Evolutionary conservation across 2,329 filamentous ascomycete genomes (phyloP).

Genomic region (Fusarium incarnatum): DNA sequence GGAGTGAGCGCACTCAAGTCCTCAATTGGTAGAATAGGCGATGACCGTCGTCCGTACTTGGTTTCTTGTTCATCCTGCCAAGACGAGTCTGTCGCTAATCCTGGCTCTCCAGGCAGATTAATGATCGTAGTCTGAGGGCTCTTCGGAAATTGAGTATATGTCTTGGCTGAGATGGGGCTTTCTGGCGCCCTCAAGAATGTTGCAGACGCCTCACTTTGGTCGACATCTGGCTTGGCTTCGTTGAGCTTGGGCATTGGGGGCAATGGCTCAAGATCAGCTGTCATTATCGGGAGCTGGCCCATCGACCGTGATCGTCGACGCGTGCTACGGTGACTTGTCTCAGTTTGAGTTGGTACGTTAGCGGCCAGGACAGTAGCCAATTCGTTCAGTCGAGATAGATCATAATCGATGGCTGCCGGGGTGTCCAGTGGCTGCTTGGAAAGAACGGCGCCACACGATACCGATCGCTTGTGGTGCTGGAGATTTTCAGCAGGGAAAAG

Average conservation of each 20-base stretch:
- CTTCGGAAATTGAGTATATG: slow-evolving; percentile 19
- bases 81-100: slow-evolving; percentile 8
- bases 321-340: slow-evolving; percentile 29
- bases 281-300: slow-evolving; percentile 40
- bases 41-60: slow-evolving; percentile 56
- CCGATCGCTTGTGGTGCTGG: slow-evolving; percentile 60
- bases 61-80: slow-evolving; percentile 15
- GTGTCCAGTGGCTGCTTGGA: slow-evolving; percentile 63
- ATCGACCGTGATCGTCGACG: slow-evolving; percentile 46
- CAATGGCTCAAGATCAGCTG: slow-evolving; percentile 12
- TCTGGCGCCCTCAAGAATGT: slow-evolving; percentile 4
- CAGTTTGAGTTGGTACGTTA: slow-evolving; percentile 11
- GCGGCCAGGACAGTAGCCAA: slow-evolving; percentile 24
- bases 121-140: slow-evolving; percentile 1
- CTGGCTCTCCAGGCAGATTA: slow-evolving; percentile 11
- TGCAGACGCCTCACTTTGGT: slow-evolving; percentile 6
- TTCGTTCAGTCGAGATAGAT: slow-evolving; percentile 61
- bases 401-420: slow-evolving; percentile 56
- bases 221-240: slow-evolving; percentile 6
- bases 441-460: slow-evolving; percentile 61
- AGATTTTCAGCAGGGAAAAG: slow-evolving; percentile 60
- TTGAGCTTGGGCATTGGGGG: slow-evolving; percentile 7
- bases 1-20: slow-evolving; percentile 49
- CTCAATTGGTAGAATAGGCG: slow-evolving; percentile 60
- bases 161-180: slow-evolving; percentile 8